phyloP scores from a whole-genome alignment of 257 asterid genomes.

The Euphrasia confusa region DNA sequence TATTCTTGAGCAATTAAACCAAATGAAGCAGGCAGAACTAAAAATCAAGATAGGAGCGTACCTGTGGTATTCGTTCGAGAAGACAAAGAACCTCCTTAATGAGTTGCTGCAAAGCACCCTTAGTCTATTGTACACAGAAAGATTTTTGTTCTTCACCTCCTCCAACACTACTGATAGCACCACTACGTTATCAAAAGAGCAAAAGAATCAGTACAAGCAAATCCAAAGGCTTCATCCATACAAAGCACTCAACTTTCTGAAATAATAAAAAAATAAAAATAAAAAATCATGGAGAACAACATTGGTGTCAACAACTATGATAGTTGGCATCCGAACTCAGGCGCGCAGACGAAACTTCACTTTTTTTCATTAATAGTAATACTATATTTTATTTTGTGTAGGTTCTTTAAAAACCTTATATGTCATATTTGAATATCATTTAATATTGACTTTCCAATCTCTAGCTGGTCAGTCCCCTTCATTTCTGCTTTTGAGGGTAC shows the following conservation, averaged over 20 bases:
- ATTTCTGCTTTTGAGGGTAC: no score
- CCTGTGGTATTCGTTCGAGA: constrained; percentile 93
- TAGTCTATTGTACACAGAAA: constrained; percentile 65
- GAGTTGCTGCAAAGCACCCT: constrained; percentile 86
- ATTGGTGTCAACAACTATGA: constrained; percentile 75
- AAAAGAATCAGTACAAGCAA: constrained; percentile 5
- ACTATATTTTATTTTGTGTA: no score
- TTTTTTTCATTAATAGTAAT: no score
- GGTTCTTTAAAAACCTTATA: no score
- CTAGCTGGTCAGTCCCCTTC: no score
- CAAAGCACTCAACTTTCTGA: background rate
- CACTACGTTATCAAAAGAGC: constrained; percentile 58
- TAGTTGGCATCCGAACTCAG: constrained; percentile 44
- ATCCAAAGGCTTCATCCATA: background rate
- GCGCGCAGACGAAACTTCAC: constrained; percentile 53
- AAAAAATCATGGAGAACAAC: constrained; percentile 85
- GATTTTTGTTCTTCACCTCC: constrained; percentile 90
- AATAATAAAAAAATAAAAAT: no score
- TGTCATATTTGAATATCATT: no score
- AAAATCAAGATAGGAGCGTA: constrained; percentile 30
- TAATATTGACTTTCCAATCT: no score
- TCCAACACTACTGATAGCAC: constrained; percentile 81
- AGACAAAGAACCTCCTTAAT: constrained; percentile 69
- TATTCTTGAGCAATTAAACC: constrained; percentile 13
- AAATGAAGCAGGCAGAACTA: constrained; percentile 9